A percentile compares a stretch with the other conserved stretches of the same genome.
Conservation (phyloP, 495 filamentous ascomycete species). For the Penicillium fimorum region DNA sequence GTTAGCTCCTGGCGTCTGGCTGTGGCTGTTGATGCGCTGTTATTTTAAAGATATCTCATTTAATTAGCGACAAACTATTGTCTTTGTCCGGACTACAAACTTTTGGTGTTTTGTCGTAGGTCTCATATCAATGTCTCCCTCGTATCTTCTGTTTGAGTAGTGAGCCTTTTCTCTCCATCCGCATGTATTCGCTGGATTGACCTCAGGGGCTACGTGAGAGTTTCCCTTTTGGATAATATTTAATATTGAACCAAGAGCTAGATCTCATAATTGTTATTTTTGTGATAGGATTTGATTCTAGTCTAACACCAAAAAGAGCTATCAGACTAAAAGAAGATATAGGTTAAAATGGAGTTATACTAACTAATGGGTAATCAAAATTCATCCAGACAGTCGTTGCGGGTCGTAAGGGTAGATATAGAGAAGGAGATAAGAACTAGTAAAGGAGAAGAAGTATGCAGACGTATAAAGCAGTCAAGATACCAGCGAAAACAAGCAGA, state of each 20-base stretch:
- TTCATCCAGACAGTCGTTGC: slow-evolving; percentile 8
- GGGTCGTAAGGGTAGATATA: slow-evolving; percentile 8
- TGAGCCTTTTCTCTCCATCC: neutral
- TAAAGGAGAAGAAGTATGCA: neutral
- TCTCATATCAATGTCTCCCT: neutral
- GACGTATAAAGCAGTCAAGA: neutral
- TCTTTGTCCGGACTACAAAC: slow-evolving; percentile 20
- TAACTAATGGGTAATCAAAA: slow-evolving; percentile 8
- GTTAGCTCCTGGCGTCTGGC: neutral
- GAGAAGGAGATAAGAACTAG: neutral
- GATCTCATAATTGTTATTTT: neutral
- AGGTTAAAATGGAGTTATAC: neutral
- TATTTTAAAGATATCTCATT: slow-evolving; percentile 15
- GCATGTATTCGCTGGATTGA: neutral
- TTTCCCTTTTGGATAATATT: neutral
- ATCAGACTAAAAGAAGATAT: neutral
- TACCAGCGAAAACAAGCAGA: neutral
- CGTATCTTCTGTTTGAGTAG: neutral
- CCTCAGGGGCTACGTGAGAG: neutral
- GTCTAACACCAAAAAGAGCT: neutral
- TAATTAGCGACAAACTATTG: slow-evolving; percentile 25
- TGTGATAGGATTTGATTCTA: neutral
- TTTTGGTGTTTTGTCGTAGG: neutral
- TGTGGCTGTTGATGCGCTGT: neutral
- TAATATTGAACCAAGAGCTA: neutral